These are phyloP conservation scores for Triticum timopheevii DNA, from an alignment of 176 grass and related monocot species.

Conservation along the genomic window DNA sequence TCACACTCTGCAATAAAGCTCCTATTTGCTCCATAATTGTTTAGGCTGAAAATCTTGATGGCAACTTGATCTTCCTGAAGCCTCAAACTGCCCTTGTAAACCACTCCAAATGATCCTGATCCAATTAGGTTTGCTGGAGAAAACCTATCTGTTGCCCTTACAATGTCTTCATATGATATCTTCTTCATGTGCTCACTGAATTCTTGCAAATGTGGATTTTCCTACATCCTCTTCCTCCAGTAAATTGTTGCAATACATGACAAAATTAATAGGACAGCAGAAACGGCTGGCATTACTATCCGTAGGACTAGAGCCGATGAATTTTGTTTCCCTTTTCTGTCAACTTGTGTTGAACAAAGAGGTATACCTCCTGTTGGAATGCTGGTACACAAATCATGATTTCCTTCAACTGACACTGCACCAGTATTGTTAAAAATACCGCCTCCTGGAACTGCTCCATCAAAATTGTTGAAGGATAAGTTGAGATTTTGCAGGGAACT, in stretches of 20 bases:
- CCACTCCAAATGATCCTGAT: conserved; percentile 44
- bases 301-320: not conserved
- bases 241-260: not conserved
- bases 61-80: conserved; percentile 18
- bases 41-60: conserved; percentile 52
- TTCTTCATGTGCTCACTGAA: not conserved
- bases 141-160: conserved; percentile 31
- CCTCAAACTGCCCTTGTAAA: conserved; percentile 40
- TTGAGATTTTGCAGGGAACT: conserved; percentile 31
- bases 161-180: conserved; percentile 29
- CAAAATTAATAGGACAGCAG: not conserved
- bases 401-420: conserved; percentile 33
- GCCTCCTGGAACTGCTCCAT: conserved; percentile 23
- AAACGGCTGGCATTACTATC: not conserved
- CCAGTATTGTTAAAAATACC: conserved; percentile 36
- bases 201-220: not conserved
- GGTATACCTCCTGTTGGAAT: not conserved
- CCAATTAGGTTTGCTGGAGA: conserved; percentile 42
- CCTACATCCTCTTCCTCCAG: not conserved
- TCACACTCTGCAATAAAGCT: conserved; percentile 60
- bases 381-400: conserved; percentile 30
- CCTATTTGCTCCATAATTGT: conserved; percentile 12
- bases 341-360: not conserved
- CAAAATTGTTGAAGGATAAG: conserved; percentile 56
- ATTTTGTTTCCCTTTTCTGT: not conserved